phyloP scores from a whole-genome alignment of 83 land plant species.

The Diphasiastrum complanatum region DNA sequence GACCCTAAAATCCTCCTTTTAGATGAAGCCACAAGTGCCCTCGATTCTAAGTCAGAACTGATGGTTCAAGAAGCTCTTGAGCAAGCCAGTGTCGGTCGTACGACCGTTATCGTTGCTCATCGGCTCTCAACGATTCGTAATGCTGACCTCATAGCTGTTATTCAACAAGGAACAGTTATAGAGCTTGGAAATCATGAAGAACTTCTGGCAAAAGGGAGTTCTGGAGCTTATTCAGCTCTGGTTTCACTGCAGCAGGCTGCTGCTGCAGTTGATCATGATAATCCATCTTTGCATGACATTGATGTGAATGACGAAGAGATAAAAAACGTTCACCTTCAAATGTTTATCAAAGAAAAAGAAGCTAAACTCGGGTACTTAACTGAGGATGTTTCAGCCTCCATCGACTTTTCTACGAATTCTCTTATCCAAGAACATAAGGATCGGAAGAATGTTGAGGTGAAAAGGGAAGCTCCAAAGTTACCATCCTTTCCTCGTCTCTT shows the following conservation, averaged over 20 bases:
- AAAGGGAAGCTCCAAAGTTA: too few relatives aligned
- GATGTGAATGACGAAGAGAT: neutral
- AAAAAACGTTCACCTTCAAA: neutral
- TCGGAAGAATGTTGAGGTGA: too few relatives aligned
- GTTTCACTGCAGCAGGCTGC: constrained; percentile 5
- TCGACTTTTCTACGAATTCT: neutral
- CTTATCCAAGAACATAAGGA: neutral
- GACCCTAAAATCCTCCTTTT: too few relatives aligned
- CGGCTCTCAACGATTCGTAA: constrained; percentile 8
- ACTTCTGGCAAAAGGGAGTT: neutral
- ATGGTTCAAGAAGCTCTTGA: constrained; percentile 10
- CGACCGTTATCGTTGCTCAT: constrained; percentile 1
- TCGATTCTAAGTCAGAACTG: constrained; percentile 5
- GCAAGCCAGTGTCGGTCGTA: neutral
- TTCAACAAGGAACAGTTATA: neutral
- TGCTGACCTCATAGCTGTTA: constrained; percentile 2
- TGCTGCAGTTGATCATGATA: too few relatives aligned
- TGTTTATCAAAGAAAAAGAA: neutral
- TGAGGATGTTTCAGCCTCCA: neutral
- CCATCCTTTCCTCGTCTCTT: constrained; percentile 3
- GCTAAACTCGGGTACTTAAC: neutral
- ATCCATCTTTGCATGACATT: neutral
- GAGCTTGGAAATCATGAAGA: constrained; percentile 5
- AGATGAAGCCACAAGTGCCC: too few relatives aligned
- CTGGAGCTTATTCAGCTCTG: neutral